These are phyloP conservation scores for Pascua guehoae DNA, from an alignment of 1,284 basidiomycete species.

Conservation along the genomic window DNA sequence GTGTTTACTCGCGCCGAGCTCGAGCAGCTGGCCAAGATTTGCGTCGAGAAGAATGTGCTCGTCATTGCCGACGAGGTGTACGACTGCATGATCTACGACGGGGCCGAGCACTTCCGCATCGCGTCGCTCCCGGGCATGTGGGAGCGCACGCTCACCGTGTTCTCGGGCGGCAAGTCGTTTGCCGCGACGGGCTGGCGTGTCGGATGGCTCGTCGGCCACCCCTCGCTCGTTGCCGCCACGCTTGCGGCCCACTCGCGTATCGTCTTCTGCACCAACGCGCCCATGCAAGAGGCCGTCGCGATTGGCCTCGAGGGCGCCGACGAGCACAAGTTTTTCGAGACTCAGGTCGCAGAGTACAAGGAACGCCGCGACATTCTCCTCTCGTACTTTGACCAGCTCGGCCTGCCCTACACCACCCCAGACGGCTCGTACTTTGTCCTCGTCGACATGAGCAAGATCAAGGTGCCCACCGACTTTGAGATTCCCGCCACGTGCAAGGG, in stretches of 20 bases:
- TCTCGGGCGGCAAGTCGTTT: slow-evolving; percentile 86
- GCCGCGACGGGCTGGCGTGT: slow-evolving; percentile 97
- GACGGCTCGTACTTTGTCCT: slow-evolving; percentile 88
- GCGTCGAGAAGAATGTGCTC: slow-evolving; percentile 87
- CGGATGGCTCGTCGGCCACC: slow-evolving; percentile 86
- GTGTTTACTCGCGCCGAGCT: slow-evolving; percentile 84
- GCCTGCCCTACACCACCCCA: slow-evolving; percentile 80
- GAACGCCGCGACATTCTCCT: slow-evolving; percentile 73
- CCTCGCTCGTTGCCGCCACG: slow-evolving; percentile 76
- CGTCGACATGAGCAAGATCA: slow-evolving; percentile 75
- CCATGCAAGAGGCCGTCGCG: slow-evolving; percentile 86
- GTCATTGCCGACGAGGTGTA: slow-evolving; percentile 99
- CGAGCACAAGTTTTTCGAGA: slow-evolving; percentile 72
- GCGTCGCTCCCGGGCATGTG: slow-evolving; percentile 96
- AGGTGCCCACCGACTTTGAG: slow-evolving; percentile 77
- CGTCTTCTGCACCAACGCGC: slow-evolving; percentile 90
- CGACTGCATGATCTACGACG: slow-evolving; percentile 87
- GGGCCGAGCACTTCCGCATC: slow-evolving; percentile 82
- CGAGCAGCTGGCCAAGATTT: slow-evolving; percentile 75
- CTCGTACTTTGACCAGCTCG: slow-evolving; percentile 76
- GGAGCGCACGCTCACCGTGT: slow-evolving; percentile 83
- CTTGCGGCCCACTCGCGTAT: slow-evolving; percentile 89
- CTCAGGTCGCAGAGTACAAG: slow-evolving; percentile 72
- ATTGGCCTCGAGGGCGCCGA: slow-evolving; percentile 74
- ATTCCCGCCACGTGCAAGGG: slow-evolving; percentile 73